Evolutionary conservation across 345 rosid species (phyloP), one percentile per base, ranked within the genome.

Genomic region (Acer campestre): DNA sequence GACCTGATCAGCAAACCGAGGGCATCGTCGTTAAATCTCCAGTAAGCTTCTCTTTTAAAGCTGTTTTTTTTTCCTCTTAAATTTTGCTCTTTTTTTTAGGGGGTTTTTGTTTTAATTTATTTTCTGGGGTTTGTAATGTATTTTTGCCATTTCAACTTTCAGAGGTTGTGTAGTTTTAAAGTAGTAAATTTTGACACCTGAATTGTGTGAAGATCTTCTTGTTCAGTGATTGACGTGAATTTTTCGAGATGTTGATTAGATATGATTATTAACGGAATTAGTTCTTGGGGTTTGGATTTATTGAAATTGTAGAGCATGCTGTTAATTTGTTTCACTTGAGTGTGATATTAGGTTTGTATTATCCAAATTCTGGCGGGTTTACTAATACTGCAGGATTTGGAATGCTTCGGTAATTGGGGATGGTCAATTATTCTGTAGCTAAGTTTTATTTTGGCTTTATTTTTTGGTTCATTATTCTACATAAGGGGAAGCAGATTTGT

Each of bases 21-120:
- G 89, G 83, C 48, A 84, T 92, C 29, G 83, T 89, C 31, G 82
- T 90, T 55, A 91, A 88, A 83, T 81, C 97, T 71, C 85, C 93
- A 20, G 98, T 94, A 61, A 82, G 97, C 85, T 23, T 55, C 20
- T 44, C 53, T 42, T 10, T 13, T 10, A 6, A 44, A 62, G 25
- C 18, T 17, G 42, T 18, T 48, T 48, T 61, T 17, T 27, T 42
- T 9, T 42, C 46, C 10, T 4, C 17, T 35, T 65, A 7, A 27
- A 5, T 38, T 75, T 35, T 5, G 3, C 46, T 20, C 31, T 31
- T 63, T 10, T 31, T 77, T 67, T n/a, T 14, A 3, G 44, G 44
- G 13, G 35, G 58, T 20, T 25, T 70, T 58, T 20, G 11, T 70
- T 44, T 27, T 48, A 67, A 16, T 71, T 71, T 22, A 9, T 31